Percentiles rank a stretch among this genome's conserved stretches.
Evolutionary conservation across 169 alveolate species (phyloP).

Genomic region (Babesia microti): DNA sequence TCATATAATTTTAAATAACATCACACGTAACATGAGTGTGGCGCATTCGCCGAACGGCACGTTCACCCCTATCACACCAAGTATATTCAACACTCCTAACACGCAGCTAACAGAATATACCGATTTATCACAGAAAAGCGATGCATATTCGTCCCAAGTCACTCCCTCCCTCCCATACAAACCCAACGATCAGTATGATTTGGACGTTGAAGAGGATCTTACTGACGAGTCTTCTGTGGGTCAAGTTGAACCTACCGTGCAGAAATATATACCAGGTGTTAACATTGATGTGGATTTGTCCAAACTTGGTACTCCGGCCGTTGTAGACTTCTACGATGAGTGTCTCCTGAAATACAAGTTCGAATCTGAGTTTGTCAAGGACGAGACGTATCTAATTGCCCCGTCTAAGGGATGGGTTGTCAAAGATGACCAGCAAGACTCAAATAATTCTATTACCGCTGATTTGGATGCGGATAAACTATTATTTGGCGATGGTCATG

Average conservation of each 20-base stretch:
- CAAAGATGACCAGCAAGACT: neutral
- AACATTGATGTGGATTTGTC: constrained; percentile 6
- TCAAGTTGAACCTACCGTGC: constrained; percentile 24
- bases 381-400: constrained; percentile 35
- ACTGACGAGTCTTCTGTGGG: constrained; percentile 41
- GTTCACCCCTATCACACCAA: no score
- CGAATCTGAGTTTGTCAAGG: constrained; percentile 47
- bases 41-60: no score
- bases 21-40: no score
- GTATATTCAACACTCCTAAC: neutral
- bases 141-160: no score
- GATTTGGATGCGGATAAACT: neutral
- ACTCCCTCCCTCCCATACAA: no score
- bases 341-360: constrained; percentile 52
- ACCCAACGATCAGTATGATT: constrained; percentile 14
- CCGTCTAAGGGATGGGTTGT: constrained; percentile 1
- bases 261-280: constrained; percentile 36
- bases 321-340: constrained; percentile 57
- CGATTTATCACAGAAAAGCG: neutral
- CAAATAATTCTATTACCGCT: constrained; percentile 1
- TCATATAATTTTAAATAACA: neutral
- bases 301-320: constrained; percentile 16
- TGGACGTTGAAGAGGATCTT: constrained; percentile 38
- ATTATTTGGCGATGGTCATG: constrained; percentile 6
- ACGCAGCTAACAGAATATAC: neutral